Percentiles rank a stretch among this genome's conserved stretches.
phyloP scores from a whole-genome alignment of 2,329 filamentous ascomycete species.

The Diaporthe sp. region DNA sequence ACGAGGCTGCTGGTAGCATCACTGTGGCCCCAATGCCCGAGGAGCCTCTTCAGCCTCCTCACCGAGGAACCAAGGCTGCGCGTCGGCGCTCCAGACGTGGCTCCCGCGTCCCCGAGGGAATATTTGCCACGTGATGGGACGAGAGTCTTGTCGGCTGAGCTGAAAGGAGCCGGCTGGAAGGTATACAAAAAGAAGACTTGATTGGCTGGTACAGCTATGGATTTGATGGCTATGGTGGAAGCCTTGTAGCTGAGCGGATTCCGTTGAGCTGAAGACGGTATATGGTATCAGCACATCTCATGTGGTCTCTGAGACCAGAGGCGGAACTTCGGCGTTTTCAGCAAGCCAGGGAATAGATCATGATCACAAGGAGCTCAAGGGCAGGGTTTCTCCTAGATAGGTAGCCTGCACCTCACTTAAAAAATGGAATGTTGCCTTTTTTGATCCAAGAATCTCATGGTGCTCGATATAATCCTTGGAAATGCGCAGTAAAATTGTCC shows the following conservation, averaged over 20 bases:
- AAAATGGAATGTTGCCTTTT: neutral
- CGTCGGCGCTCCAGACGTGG: neutral
- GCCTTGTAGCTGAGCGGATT: neutral
- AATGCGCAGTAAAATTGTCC: no score
- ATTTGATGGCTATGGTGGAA: neutral
- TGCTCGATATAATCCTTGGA: no score
- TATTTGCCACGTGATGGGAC: neutral
- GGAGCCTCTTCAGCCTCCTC: neutral
- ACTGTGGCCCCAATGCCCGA: neutral
- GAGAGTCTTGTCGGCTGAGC: accelerated
- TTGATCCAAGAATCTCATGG: no score
- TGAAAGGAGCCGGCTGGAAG: neutral
- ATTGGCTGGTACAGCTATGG: neutral
- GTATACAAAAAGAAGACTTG: neutral
- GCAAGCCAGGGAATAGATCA: neutral
- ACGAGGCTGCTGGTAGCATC: neutral
- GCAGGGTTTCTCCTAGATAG: neutral
- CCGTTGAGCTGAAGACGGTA: neutral
- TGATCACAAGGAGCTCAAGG: neutral
- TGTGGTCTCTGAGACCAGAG: no score
- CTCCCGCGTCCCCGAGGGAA: neutral
- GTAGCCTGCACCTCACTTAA: neutral
- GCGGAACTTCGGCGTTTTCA: neutral
- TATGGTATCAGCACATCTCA: no score
- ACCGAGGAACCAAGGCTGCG: neutral